Percentiles rank a stretch among this genome's conserved stretches.
phyloP scores from a whole-genome alignment of 2,329 filamentous ascomycete genomes.

The Penicillium sclerotiorum region DNA sequence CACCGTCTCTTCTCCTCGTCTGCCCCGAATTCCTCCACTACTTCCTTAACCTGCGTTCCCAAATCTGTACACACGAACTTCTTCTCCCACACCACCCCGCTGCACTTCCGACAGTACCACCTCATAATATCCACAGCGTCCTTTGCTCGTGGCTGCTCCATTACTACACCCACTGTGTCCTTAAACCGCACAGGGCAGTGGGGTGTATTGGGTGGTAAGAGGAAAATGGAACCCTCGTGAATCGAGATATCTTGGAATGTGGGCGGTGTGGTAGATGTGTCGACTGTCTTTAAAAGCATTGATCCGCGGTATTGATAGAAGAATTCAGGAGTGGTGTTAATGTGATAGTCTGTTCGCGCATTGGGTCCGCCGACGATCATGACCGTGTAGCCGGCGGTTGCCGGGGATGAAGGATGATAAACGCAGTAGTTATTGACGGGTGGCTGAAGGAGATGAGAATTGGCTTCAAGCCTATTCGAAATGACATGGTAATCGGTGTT shows the following conservation, averaged over 20 bases:
- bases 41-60: constrained; percentile 91
- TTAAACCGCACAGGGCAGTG: constrained; percentile 95
- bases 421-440: constrained; percentile 98
- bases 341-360: constrained; percentile 95
- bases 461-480: constrained; percentile 76
- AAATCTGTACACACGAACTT: constrained; percentile 86
- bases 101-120: constrained; percentile 83
- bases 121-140: constrained; percentile 75
- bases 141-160: constrained; percentile 79
- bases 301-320: constrained; percentile 95
- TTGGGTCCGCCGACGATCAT: constrained; percentile 94
- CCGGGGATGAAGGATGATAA: constrained; percentile 67
- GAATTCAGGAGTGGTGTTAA: constrained; percentile 95
- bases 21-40: constrained; percentile 77
- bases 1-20: constrained; percentile 74
- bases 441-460: constrained; percentile 87
- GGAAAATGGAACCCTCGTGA: constrained; percentile 89
- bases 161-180: constrained; percentile 88
- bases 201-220: constrained; percentile 90
- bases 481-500: background rate
- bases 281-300: constrained; percentile 92
- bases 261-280: constrained; percentile 55
- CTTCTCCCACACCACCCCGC: constrained; percentile 77
- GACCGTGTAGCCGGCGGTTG: constrained; percentile 92
- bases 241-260: constrained; percentile 84